Conservation (phyloP, 148 eudicot species). For the Linanthus parryae region DNA sequence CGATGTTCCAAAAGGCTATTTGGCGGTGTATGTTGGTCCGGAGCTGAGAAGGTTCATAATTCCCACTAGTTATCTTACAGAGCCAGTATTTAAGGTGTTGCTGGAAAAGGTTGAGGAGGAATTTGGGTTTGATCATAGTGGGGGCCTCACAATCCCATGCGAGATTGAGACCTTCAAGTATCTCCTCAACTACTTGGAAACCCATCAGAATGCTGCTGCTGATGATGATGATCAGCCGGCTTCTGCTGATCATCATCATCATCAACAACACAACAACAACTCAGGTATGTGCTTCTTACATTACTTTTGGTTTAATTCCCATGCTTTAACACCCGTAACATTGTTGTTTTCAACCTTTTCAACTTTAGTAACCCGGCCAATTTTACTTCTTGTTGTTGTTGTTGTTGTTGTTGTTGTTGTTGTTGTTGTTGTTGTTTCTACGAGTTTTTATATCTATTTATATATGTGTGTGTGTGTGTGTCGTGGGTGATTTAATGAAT, state of each 20-base stretch:
- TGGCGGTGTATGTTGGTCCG: slow-evolving; percentile 79
- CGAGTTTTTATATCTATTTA: too few relatives aligned
- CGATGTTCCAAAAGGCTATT: slow-evolving; percentile 70
- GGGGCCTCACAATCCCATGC: slow-evolving; percentile 74
- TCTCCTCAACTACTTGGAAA: slow-evolving; percentile 65
- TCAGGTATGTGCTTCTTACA: too few relatives aligned
- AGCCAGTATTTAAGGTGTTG: slow-evolving; percentile 57
- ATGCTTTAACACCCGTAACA: too few relatives aligned
- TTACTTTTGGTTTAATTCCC: too few relatives aligned
- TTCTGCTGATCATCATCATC: not conserved
- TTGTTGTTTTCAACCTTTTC: too few relatives aligned
- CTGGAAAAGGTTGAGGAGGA: slow-evolving; percentile 86
- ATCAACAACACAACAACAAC: not conserved
- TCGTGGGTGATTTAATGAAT: too few relatives aligned
- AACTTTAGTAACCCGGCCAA: too few relatives aligned
- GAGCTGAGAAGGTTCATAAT: slow-evolving; percentile 82
- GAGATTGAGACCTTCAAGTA: slow-evolving; percentile 86
- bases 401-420: too few relatives aligned
- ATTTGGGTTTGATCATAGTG: slow-evolving; percentile 75
- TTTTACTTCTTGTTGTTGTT: too few relatives aligned
- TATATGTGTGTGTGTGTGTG: too few relatives aligned
- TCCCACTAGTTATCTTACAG: slow-evolving; percentile 65
- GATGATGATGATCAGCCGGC: slow-evolving; percentile 7
- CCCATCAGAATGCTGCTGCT: slow-evolving; percentile 30
- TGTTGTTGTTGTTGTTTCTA: too few relatives aligned